A percentile compares a stretch with the other conserved stretches of the same genome.
phyloP scores from a whole-genome alignment of 129 eudicot genomes.

The Centaurea solstitialis region DNA sequence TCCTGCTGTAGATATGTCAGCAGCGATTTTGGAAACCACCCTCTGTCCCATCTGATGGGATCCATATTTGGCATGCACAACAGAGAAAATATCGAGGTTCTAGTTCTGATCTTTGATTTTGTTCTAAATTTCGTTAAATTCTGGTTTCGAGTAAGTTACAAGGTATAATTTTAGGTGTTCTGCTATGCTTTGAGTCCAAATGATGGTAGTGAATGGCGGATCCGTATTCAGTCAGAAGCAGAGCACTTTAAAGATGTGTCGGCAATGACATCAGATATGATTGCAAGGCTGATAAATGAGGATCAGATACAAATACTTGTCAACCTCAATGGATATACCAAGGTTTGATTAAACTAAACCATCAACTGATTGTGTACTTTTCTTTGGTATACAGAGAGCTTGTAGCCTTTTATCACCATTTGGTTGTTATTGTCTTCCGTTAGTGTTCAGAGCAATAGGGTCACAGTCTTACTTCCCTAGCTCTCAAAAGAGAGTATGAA shows the following conservation, averaged over 20 bases:
- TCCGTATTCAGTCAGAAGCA: conserved; percentile 83
- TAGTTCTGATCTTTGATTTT: neutral
- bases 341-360: conserved; percentile 41
- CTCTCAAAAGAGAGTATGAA: neutral
- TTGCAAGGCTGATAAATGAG: conserved; percentile 82
- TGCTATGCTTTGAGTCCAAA: conserved; percentile 94
- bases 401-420: neutral
- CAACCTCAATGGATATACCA: conserved; percentile 94
- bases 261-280: conserved; percentile 81
- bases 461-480: neutral
- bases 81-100: conserved; percentile 76
- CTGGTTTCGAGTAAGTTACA: neutral
- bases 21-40: conserved; percentile 98
- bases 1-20: conserved; percentile 72
- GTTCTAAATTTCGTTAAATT: conserved; percentile 3
- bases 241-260: conserved; percentile 95
- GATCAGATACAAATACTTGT: conserved; percentile 87
- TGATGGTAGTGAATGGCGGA: conserved; percentile 94
- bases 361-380: neutral
- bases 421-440: neutral
- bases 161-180: conserved; percentile 57
- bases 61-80: conserved; percentile 97
- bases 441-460: neutral
- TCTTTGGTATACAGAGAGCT: neutral
- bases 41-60: conserved; percentile 95